Evolutionary conservation across 495 filamentous ascomycete genomes (phyloP), one percentile per base, ranked within the genome.

Genomic region (Astrothelium subdiscretum): DNA sequence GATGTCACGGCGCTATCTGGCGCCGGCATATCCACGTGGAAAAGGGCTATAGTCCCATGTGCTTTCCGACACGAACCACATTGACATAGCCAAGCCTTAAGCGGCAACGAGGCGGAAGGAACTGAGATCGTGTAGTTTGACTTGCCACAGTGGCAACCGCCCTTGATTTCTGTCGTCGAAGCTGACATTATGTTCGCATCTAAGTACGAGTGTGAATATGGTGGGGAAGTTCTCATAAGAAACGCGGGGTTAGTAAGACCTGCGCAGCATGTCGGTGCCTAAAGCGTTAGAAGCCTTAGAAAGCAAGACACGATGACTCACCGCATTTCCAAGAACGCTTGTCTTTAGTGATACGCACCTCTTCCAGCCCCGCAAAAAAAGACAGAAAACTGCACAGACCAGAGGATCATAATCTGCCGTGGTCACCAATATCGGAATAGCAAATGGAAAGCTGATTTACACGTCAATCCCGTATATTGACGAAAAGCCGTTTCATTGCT

Each of bases 131-230:
- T 69, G 64, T 81, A 76, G 13, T 62, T 73, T 12, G 78, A 71
- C 22, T 70, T 63, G 44, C 79, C 75, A 67, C 87, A 90, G 48
- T 83, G 76, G 70, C 86, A 90, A 54, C 81, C 73, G 51, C 65
- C 60, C 42, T 57, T 67, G 64, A 75, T 61, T 4, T 61, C 59
- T n/a, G 32, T 67, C 18, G 12, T 61, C 0, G 60, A 57, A 32
- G 22, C 40, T 2, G 60, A 57, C 66, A 68, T 68, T 52, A 57
- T 63, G 54, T 18, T 62, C 3, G 60, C 15, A 27, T 5, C 0
- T 10, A 15, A 54, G 4, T 54, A 29, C 20, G 22, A 54, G 20
- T 12, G 12, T 22, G 8, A 15, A 15, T 12, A 18, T 48, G 12
- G 20, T 18, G 43, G 5, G 43, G 5, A 15, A 15, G 5, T 48